Percentiles rank a stretch among this genome's conserved stretches.
These are phyloP conservation scores for Skeletonema marinoi DNA, from an alignment of 108 stramenopile species.

Conservation along the genomic window DNA sequence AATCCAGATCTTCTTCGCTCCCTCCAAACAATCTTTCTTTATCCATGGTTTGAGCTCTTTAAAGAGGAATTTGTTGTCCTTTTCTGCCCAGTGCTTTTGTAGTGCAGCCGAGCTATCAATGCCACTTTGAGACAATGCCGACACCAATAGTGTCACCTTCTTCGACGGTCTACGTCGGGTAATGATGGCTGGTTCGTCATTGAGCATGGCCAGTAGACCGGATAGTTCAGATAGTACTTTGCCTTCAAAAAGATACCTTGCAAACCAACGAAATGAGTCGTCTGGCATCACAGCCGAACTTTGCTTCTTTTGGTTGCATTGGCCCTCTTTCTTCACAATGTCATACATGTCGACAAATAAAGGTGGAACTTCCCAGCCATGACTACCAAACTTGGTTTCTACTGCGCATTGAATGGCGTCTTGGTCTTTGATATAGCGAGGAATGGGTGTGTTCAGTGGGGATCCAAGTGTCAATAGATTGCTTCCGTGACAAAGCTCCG, in stretches of 20 bases:
- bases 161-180: constrained; percentile 64
- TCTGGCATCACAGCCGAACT: constrained; percentile 54
- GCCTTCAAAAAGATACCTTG: constrained; percentile 79
- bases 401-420: constrained; percentile 83
- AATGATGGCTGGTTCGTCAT: constrained; percentile 74
- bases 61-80: constrained; percentile 80
- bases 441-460: constrained; percentile 65
- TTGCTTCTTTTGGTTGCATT: constrained; percentile 22
- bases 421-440: constrained; percentile 65
- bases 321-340: constrained; percentile 33
- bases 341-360: constrained; percentile 67
- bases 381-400: constrained; percentile 71
- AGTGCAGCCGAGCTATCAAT: constrained; percentile 75
- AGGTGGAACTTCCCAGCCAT: constrained; percentile 83
- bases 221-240: constrained; percentile 72
- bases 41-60: constrained; percentile 67
- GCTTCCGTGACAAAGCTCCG: constrained; percentile 69
- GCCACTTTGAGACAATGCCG: constrained; percentile 61
- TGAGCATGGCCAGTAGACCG: constrained; percentile 51
- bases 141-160: constrained; percentile 70
- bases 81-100: constrained; percentile 77
- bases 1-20: constrained; percentile 75
- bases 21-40: constrained; percentile 42
- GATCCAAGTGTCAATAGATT: constrained; percentile 62
- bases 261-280: constrained; percentile 89